Evolutionary conservation across 352 stramenopile genomes (phyloP).

Genomic region (Phytophthora podocarpi): DNA sequence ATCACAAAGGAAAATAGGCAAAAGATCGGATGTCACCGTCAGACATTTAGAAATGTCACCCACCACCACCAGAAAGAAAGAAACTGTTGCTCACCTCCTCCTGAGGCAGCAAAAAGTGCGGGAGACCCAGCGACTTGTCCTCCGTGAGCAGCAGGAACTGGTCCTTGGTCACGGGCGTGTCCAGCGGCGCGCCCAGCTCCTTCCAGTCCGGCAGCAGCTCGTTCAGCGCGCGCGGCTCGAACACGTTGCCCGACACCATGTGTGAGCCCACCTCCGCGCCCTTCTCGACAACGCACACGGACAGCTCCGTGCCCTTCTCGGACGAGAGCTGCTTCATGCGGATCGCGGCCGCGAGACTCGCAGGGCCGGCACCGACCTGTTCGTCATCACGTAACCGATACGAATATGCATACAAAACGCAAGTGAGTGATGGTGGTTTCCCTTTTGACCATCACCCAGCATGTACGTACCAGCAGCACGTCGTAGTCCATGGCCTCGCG

Average conservation of each 20-base stretch:
- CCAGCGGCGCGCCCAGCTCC: constrained; percentile 85
- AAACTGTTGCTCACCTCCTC: constrained; percentile 73
- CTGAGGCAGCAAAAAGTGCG: constrained; percentile 92
- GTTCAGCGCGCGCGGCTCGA: constrained; percentile 96
- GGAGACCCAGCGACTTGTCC: constrained; percentile 84
- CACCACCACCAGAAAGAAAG: constrained; percentile 1
- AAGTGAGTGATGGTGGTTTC: neutral
- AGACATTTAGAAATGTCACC: too few relatives aligned
- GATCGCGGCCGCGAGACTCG: constrained; percentile 96
- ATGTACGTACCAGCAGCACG: constrained; percentile 94
- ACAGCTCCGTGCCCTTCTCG: constrained; percentile 94
- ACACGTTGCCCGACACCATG: constrained; percentile 98
- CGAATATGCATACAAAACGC: neutral
- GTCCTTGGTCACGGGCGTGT: constrained; percentile 95
- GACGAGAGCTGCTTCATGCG: constrained; percentile 97
- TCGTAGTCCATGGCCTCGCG: constrained; percentile 98
- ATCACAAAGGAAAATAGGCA: constrained; percentile 12
- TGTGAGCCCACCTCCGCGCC: constrained; percentile 97
- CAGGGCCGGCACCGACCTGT: constrained; percentile 80
- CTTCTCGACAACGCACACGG: constrained; percentile 96
- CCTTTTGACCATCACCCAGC: constrained; percentile 26
- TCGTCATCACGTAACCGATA: too few relatives aligned
- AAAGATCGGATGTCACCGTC: neutral
- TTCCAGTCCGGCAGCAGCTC: constrained; percentile 97
- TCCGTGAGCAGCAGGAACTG: constrained; percentile 94